Conservation (phyloP, 129 eudicot genomes). For the Daucus carota region DH1_v3.0 NC_030381.2:27913501-27914000, state of each 20-base stretch:
- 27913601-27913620: too few relatives aligned
- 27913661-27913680: not conserved
- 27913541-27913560: too few relatives aligned
- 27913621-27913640: too few relatives aligned
- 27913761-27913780: slow-evolving; percentile 14
- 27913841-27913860: too few relatives aligned
- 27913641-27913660: not conserved
- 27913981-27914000: too few relatives aligned
- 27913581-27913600: too few relatives aligned
- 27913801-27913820: not conserved
- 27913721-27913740: slow-evolving; percentile 9
- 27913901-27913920: not conserved
- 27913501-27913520: too few relatives aligned
- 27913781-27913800: slow-evolving; percentile 4
- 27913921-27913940: not conserved
- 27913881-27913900: too few relatives aligned
- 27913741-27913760: slow-evolving; percentile 4
- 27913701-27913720: not conserved
- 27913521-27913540: too few relatives aligned
- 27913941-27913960: not conserved
- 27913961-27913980: not conserved
- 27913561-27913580: too few relatives aligned
- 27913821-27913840: too few relatives aligned
- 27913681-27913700: not conserved
- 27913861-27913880: too few relatives aligned